These are phyloP conservation scores for Bifiguratus adelaidae DNA, from an alignment of 192 early-diverging fungal genomes.

Conservation along the genomic window DNA sequence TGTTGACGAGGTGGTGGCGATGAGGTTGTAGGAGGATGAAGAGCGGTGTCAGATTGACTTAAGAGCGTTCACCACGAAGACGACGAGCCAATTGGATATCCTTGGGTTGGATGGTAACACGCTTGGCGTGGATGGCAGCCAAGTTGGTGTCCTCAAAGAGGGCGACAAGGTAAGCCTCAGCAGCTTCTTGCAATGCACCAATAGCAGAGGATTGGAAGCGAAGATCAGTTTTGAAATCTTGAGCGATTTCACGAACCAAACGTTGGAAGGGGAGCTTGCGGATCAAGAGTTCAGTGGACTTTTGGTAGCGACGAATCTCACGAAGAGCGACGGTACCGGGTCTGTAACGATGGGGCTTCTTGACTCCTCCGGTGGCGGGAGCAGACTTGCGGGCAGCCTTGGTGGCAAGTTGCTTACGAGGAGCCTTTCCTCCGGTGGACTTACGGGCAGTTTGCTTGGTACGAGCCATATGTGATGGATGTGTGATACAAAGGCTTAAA, in stretches of 20 bases:
- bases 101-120: constrained; percentile 99
- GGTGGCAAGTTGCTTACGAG: constrained; percentile 92
- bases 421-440: constrained; percentile 96
- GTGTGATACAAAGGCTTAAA: too few species aligned
- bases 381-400: constrained; percentile 98
- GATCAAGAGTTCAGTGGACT: constrained; percentile 91
- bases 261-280: constrained; percentile 92
- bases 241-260: constrained; percentile 97
- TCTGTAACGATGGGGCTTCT: constrained; percentile 82
- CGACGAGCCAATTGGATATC: constrained; percentile 97
- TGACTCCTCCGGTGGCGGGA: constrained; percentile 85
- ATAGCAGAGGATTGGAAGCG: constrained; percentile 99
- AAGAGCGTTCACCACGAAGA: constrained; percentile 87
- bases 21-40: too few species aligned
- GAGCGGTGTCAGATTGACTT: too few species aligned
- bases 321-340: constrained; percentile 87
- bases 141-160: constrained; percentile 98
- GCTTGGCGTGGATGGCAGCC: constrained; percentile 98
- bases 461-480: constrained; percentile 37
- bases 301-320: constrained; percentile 92
- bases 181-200: constrained; percentile 96
- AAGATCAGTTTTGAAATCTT: constrained; percentile 99
- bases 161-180: constrained; percentile 86
- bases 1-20: too few species aligned
- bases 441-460: constrained; percentile 96